Percentiles rank a stretch among this genome's conserved stretches.
Conservation (phyloP, 179 eudicot species). For the Beta corolliflora region DNA sequence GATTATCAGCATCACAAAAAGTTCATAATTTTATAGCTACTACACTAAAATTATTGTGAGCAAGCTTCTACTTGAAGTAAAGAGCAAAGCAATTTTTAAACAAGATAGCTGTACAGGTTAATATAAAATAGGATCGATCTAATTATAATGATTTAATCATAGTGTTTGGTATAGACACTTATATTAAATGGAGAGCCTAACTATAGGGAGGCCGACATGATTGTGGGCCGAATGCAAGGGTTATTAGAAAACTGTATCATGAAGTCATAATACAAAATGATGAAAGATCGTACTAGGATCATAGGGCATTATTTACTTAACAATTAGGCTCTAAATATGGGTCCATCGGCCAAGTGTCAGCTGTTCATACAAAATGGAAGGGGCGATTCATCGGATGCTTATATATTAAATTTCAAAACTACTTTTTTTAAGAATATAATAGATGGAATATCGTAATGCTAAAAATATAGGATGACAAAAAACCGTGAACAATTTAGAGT, state of each 20-base stretch:
- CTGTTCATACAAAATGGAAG: conserved; percentile 12
- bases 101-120: conserved; percentile 22
- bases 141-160: conserved; percentile 28
- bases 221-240: conserved; percentile 25
- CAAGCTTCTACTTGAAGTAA: conserved; percentile 33
- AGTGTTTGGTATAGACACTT: conserved; percentile 24
- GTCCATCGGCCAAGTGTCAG: conserved; percentile 22
- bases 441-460: conserved; percentile 5
- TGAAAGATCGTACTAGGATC: conserved; percentile 25
- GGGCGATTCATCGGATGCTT: conserved; percentile 2
- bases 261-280: conserved; percentile 33
- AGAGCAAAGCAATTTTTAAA: conserved; percentile 11
- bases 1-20: conserved; percentile 10
- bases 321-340: conserved; percentile 17
- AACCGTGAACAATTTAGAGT: neutral
- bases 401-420: too few species aligned
- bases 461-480: neutral
- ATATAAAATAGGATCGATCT: conserved; percentile 3
- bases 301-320: conserved; percentile 28
- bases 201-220: conserved; percentile 21
- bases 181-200: conserved; percentile 32
- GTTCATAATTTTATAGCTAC: neutral
- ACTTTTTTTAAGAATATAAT: too few species aligned
- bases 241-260: conserved; percentile 26
- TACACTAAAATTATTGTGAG: conserved; percentile 4